Evolutionary conservation across 176 grass and related monocot species (phyloP), one percentile per base, ranked within the genome.

Genomic region (Ananas comosus): DNA sequence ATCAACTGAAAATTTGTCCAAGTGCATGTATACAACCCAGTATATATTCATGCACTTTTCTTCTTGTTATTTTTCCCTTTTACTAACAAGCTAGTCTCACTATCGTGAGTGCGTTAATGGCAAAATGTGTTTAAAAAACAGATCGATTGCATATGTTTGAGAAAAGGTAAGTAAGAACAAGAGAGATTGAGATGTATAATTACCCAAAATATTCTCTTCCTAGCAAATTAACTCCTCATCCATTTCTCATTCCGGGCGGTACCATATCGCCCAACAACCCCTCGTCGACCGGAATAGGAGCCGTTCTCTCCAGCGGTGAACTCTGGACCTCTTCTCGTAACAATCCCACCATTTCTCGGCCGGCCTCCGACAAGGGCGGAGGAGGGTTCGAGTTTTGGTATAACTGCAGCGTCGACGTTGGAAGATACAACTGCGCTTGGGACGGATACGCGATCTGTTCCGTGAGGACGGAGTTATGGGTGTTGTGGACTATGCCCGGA

Each of bases 211-310:
- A 42, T 0, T 42, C 5, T 42, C 33, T 42, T 42, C 33, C 4
- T 8, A 42, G 33, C 33, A 42, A 42, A 27, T 27, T 27, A 27
- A 42, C 33, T 54, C 56, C 28, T 84, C 70, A 87, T 80, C 81
- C 82, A 52, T 85, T 79, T 79, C 91, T 78, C 51, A 91, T 75
- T 72, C 78, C 81, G 73, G 85, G 84, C 74, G 84, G 87, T 58
- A 96, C 91, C 22, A 96, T 91, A 75, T 96, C 91, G 29, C 83
- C 91, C 42, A 96, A 78, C 11, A 96, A 72, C 17, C 91, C 87
- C 79, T 79, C 75, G 66, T 87, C 81, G 18, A 77, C 68, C 0
- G 74, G 49, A 66, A 72, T 19, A 24, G 53, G 67, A 19, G 68
- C n/a, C 13, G 69, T 51, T 12, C 73, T 4, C 24, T 63, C 42